phyloP scores from a whole-genome alignment of 2,329 filamentous ascomycete species.

The Curvularia sp. region DNA sequence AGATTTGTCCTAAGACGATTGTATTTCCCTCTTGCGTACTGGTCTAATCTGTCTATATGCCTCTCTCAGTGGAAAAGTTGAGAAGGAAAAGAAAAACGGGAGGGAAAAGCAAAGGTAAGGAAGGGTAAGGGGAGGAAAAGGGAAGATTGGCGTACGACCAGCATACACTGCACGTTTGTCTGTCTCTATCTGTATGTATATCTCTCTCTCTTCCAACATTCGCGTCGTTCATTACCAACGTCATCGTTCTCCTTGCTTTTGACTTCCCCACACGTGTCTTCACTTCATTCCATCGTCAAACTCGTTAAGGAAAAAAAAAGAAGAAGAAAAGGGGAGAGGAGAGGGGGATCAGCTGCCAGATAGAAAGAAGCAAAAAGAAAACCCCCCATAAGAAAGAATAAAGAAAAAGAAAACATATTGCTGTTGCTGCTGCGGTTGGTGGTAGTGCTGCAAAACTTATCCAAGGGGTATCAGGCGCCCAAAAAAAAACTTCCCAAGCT shows the following conservation, averaged over 20 bases:
- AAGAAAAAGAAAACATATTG: background rate
- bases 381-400: slow-evolving; percentile 4
- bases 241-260: too few species aligned
- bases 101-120: too few species aligned
- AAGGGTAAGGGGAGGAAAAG: too few species aligned
- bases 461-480: slow-evolving; percentile 28
- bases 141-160: too few species aligned
- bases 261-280: background rate
- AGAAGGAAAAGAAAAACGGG: too few species aligned
- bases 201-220: too few species aligned
- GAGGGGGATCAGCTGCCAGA: background rate
- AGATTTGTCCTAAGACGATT: too few species aligned
- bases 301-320: background rate
- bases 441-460: background rate
- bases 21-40: too few species aligned
- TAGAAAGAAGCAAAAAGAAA: background rate
- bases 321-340: background rate
- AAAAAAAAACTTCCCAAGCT: slow-evolving; percentile 1
- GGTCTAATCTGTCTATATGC: background rate
- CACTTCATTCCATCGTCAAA: background rate
- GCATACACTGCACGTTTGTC: too few species aligned
- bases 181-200: too few species aligned
- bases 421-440: background rate
- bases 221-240: too few species aligned
- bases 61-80: background rate